Evolutionary conservation across 1,284 basidiomycete species (phyloP).

Genomic region (Irpex sp.): DNA sequence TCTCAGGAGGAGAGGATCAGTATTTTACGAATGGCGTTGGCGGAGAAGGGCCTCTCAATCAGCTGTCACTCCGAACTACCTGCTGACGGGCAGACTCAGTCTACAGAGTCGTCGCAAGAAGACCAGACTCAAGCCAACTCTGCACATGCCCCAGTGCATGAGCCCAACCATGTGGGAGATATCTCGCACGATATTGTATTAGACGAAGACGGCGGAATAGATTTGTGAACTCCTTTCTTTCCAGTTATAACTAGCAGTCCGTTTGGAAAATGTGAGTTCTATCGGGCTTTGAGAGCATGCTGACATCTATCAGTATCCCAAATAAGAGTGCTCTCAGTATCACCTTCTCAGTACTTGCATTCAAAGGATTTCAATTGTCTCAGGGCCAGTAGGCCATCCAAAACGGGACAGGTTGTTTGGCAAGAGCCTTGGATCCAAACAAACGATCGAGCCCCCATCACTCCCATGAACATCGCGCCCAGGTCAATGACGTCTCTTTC

Average conservation of each 20-base stretch:
- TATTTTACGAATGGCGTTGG: slow-evolving; percentile 71
- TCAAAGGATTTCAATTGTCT: too few relatives aligned
- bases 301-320: too few relatives aligned
- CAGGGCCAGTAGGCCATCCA: background rate
- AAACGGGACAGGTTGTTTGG: slow-evolving; percentile 17
- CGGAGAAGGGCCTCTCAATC: slow-evolving; percentile 61
- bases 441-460: slow-evolving; percentile 5
- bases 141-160: background rate
- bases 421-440: slow-evolving; percentile 17
- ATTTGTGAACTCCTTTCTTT: slow-evolving; percentile 15
- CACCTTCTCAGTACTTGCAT: too few relatives aligned
- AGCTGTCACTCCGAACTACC: slow-evolving; percentile 50
- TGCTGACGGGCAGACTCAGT: background rate
- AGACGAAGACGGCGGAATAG: slow-evolving; percentile 22
- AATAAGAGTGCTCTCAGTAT: too few relatives aligned
- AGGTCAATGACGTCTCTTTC: background rate
- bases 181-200: background rate
- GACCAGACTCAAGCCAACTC: background rate
- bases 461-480: background rate
- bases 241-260: background rate
- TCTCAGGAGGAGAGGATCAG: slow-evolving; percentile 78
- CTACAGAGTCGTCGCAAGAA: background rate
- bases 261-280: too few relatives aligned
- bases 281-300: too few relatives aligned
- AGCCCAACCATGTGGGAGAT: background rate